These are phyloP conservation scores for Rasamsonia emersonii DNA, from an alignment of 2,329 filamentous ascomycete species.

Conservation along the genomic window DNA sequence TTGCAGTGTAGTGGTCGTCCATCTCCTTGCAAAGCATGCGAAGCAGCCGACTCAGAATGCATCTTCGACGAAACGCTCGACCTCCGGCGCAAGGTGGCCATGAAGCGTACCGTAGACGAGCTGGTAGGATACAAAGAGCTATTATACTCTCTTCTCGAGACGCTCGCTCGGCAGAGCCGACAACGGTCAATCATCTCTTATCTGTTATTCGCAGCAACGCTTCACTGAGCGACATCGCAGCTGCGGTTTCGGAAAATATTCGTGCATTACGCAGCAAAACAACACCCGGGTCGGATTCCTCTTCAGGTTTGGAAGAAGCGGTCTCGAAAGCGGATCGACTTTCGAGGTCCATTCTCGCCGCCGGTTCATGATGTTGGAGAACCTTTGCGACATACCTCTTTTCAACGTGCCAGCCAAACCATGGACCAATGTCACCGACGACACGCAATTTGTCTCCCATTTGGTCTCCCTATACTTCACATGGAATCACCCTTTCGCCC, in stretches of 20 bases:
- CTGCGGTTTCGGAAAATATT: slow-evolving; percentile 9
- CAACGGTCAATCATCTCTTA: slow-evolving; percentile 17
- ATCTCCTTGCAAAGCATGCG: slow-evolving; percentile 28
- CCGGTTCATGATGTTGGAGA: slow-evolving; percentile 2
- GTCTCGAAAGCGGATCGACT: slow-evolving; percentile 1
- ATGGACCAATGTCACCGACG: slow-evolving; percentile 74
- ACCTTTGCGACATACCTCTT: slow-evolving; percentile 20
- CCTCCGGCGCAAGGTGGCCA: slow-evolving; percentile 27
- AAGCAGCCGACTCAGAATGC: slow-evolving; percentile 20
- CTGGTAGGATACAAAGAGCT: slow-evolving; percentile 25
- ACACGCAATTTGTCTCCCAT: slow-evolving; percentile 66
- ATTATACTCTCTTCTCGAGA: slow-evolving; percentile 21
- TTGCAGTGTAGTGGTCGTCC: slow-evolving; percentile 27
- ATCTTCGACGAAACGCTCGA: slow-evolving; percentile 29
- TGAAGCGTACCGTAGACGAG: slow-evolving; percentile 27
- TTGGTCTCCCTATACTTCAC: slow-evolving; percentile 88
- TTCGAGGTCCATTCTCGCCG: slow-evolving; percentile 2
- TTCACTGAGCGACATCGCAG: slow-evolving; percentile 19
- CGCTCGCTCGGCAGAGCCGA: slow-evolving; percentile 18
- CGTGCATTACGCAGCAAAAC: slow-evolving; percentile 1
- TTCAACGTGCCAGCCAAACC: slow-evolving; percentile 25
- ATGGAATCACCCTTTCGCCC: slow-evolving; percentile 86
- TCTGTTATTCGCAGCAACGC: slow-evolving; percentile 20
- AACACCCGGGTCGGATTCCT: neutral
- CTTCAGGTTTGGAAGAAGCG: slow-evolving; percentile 2